phyloP scores from a whole-genome alignment of 2,329 filamentous ascomycete genomes.

The Xylariales sp. region DNA sequence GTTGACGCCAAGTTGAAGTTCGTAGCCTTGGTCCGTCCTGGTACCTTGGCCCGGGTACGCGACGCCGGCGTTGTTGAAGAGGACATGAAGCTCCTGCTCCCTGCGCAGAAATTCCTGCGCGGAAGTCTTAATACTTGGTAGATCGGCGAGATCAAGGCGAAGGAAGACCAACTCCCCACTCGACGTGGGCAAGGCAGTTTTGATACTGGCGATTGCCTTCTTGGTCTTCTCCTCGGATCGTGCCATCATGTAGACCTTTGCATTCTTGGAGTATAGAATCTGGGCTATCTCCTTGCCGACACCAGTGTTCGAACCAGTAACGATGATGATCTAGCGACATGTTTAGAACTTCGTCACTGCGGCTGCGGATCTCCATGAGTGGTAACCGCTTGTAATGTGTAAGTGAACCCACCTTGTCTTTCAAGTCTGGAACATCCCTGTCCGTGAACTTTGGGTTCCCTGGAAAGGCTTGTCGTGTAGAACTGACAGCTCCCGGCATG shows the following conservation, averaged over 20 bases:
- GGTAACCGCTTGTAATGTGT: too few species aligned
- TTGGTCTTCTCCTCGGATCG: conserved; percentile 5
- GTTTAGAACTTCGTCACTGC: too few species aligned
- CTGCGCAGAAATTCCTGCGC: conserved; percentile 10
- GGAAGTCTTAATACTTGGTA: conserved; percentile 13
- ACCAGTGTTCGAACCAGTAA: conserved; percentile 8
- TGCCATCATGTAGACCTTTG: conserved; percentile 3
- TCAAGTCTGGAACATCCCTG: too few species aligned
- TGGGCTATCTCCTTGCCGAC: conserved; percentile 5
- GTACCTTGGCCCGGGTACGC: neutral
- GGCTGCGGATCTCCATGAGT: too few species aligned
- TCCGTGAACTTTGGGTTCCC: too few species aligned
- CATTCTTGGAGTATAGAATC: conserved; percentile 4
- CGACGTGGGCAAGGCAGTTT: neutral
- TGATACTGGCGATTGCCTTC: neutral
- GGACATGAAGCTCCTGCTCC: conserved; percentile 13
- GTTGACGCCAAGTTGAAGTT: conserved; percentile 7
- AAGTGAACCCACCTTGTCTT: too few species aligned
- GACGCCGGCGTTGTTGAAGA: conserved; percentile 16
- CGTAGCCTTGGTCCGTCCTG: conserved; percentile 7
- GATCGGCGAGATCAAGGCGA: conserved; percentile 20
- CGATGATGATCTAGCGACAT: conserved; percentile 3
- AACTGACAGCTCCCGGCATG: too few species aligned
- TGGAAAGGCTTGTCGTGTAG: too few species aligned
- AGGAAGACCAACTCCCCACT: neutral